Percentiles rank a stretch among this genome's conserved stretches.
phyloP scores from a whole-genome alignment of 2,329 filamentous ascomycete genomes.

The Aschersonia sp. region DNA sequence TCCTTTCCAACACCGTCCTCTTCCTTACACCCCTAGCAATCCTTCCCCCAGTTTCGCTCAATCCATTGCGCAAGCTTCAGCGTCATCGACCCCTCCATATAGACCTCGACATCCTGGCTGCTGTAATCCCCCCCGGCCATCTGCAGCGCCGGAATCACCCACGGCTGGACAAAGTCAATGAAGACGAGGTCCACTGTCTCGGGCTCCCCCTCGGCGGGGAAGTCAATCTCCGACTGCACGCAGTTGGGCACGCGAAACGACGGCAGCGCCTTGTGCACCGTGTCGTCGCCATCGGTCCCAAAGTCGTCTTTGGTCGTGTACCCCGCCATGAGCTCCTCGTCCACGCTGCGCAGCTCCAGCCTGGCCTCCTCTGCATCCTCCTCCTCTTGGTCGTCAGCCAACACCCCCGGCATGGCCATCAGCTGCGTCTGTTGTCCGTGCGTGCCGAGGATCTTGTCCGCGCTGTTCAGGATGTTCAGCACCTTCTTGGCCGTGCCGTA shows the following conservation, averaged over 20 bases:
- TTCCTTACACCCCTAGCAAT: slow-evolving; percentile 20
- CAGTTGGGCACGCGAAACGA: slow-evolving; percentile 75
- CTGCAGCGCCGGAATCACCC: slow-evolving; percentile 62
- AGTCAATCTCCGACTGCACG: slow-evolving; percentile 54
- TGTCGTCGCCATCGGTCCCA: slow-evolving; percentile 79
- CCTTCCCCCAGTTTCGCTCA: slow-evolving; percentile 38
- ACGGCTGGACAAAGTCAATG: slow-evolving; percentile 78
- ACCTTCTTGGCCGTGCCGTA: slow-evolving; percentile 62
- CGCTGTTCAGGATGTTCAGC: slow-evolving; percentile 41
- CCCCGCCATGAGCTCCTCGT: slow-evolving; percentile 37
- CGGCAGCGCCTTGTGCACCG: slow-evolving; percentile 58
- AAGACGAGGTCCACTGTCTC: slow-evolving; percentile 78
- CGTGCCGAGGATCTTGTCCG: slow-evolving; percentile 30
- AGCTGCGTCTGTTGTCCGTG: slow-evolving; percentile 25
- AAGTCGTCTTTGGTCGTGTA: slow-evolving; percentile 85
- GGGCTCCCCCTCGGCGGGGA: slow-evolving; percentile 43
- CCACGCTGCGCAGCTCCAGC: slow-evolving; percentile 16
- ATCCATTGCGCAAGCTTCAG: slow-evolving; percentile 44
- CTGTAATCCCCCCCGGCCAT: slow-evolving; percentile 37
- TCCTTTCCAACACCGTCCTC: background rate
- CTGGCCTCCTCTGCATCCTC: slow-evolving; percentile 10
- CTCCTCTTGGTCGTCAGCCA: slow-evolving; percentile 6
- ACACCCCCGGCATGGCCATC: slow-evolving; percentile 34
- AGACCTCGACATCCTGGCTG: slow-evolving; percentile 31
- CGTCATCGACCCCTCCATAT: slow-evolving; percentile 40